A percentile compares a stretch with the other conserved stretches of the same genome.
Evolutionary conservation across 1,139 yeast species (phyloP).

Genomic region (Candida sp.): DNA sequence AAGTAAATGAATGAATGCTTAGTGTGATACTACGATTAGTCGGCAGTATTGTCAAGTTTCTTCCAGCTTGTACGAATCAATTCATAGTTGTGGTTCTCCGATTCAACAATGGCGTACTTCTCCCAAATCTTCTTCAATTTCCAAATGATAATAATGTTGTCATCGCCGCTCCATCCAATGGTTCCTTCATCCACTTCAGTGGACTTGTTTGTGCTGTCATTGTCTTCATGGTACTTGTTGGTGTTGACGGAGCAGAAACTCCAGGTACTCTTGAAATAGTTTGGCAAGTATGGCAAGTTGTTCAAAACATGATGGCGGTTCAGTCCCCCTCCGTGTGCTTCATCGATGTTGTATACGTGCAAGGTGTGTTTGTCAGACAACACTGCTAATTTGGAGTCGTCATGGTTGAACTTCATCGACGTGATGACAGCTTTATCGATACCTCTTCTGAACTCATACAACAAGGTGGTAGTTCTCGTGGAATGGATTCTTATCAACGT

Average conservation of each 20-base stretch:
- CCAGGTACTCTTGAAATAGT: conserved; percentile 88
- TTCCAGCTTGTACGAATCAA: conserved; percentile 74
- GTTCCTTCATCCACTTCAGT: conserved; percentile 59
- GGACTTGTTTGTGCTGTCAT: conserved; percentile 26
- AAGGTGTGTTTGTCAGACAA: conserved; percentile 88
- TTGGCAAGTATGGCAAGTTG: conserved; percentile 58
- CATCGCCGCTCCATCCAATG: conserved; percentile 81
- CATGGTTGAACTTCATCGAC: conserved; percentile 83
- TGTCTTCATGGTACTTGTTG: conserved; percentile 38
- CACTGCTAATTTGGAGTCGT: conserved; percentile 78
- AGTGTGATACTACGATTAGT: too few species aligned
- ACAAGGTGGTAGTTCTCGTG: conserved; percentile 69
- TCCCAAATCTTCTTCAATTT: conserved; percentile 79
- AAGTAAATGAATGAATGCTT: too few species aligned
- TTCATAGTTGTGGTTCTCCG: conserved; percentile 4
- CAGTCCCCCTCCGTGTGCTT: conserved; percentile 5
- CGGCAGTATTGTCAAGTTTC: conserved; percentile 41
- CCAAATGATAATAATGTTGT: conserved; percentile 74
- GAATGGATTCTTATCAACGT: conserved; percentile 84
- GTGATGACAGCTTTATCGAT: conserved; percentile 81
- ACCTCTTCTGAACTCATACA: conserved; percentile 89
- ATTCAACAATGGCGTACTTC: conserved; percentile 70
- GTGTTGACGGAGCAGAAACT: conserved; percentile 84
- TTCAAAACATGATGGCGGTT: conserved; percentile 75
- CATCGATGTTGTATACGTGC: conserved; percentile 70